Conservation (phyloP, 2,329 filamentous ascomycete genomes). For the Lojkania enalia region DNA sequence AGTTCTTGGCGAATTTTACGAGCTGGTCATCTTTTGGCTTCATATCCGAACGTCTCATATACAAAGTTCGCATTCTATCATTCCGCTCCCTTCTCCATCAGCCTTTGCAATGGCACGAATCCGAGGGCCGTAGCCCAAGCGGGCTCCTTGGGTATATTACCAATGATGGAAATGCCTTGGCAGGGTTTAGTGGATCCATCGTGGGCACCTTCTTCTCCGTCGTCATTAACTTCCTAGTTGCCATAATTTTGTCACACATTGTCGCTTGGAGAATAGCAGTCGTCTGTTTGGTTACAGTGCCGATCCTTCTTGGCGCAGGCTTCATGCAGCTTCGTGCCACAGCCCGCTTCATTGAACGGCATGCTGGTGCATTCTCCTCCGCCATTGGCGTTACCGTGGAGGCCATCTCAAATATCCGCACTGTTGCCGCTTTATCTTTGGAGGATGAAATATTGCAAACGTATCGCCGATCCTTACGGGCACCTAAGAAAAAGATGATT, state of each 20-base stretch:
- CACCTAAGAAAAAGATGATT: constrained; percentile 54
- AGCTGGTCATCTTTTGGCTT: constrained; percentile 63
- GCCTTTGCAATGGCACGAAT: constrained; percentile 72
- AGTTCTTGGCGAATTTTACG: constrained; percentile 63
- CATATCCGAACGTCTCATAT: constrained; percentile 66
- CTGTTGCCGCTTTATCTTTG: constrained; percentile 55
- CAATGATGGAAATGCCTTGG: constrained; percentile 67
- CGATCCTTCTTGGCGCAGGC: constrained; percentile 68
- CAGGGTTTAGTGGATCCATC: constrained; percentile 70
- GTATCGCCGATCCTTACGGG: constrained; percentile 51
- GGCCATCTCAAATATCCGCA: constrained; percentile 56
- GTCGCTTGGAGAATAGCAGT: constrained; percentile 77
- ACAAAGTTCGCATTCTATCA: constrained; percentile 64
- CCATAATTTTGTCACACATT: constrained; percentile 69
- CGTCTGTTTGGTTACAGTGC: constrained; percentile 70
- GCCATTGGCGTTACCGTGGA: constrained; percentile 58
- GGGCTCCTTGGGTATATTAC: constrained; percentile 69
- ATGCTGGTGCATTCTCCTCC: constrained; percentile 55
- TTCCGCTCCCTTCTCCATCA: constrained; percentile 68
- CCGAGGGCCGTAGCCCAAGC: constrained; percentile 63
- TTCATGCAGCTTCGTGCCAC: constrained; percentile 69
- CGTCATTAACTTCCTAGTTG: constrained; percentile 67
- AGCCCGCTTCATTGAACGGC: constrained; percentile 60
- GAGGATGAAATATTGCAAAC: constrained; percentile 54
- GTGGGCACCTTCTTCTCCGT: constrained; percentile 71